Conservation (phyloP, 176 grass and related monocot species). For the Zoysia japonica region DNA sequence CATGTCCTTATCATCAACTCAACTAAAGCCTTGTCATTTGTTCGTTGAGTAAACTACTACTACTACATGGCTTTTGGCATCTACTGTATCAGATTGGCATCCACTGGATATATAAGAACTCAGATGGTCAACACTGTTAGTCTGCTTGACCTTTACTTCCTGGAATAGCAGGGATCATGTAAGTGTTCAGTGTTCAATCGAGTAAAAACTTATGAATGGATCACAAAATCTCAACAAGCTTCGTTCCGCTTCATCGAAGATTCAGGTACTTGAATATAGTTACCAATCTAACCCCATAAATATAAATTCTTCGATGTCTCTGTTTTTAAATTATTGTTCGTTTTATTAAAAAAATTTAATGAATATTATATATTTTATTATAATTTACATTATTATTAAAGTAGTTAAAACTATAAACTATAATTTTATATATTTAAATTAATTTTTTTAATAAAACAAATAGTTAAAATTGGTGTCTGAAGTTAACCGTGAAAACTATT, state of each 20-base stretch:
- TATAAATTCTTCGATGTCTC: no score
- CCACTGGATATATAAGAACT: conserved; percentile 62
- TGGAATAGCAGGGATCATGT: conserved; percentile 88
- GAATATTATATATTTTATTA: no score
- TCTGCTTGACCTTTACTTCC: conserved; percentile 86
- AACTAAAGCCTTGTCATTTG: not conserved
- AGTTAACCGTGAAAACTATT: no score
- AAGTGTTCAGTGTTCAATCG: conserved; percentile 50
- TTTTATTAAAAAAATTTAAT: no score
- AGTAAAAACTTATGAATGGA: conserved; percentile 86
- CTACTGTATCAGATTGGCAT: conserved; percentile 62
- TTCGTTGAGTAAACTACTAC: not conserved
- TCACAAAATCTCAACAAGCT: conserved; percentile 81
- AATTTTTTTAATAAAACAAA: no score
- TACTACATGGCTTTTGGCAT: conserved; percentile 82
- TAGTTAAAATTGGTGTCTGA: no score
- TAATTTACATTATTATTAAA: no score
- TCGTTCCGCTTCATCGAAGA: conserved; percentile 49
- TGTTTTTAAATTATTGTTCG: no score
- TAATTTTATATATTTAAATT: no score
- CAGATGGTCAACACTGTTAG: conserved; percentile 60
- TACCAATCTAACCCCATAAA: not conserved
- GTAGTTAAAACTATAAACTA: no score
- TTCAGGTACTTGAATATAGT: conserved; percentile 56
- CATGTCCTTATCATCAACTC: not conserved